A percentile compares a stretch with the other conserved stretches of the same genome.
Evolutionary conservation across 768 basidiomycete genomes (phyloP).

Genomic region (Coprinopsis strossmayeri): DNA sequence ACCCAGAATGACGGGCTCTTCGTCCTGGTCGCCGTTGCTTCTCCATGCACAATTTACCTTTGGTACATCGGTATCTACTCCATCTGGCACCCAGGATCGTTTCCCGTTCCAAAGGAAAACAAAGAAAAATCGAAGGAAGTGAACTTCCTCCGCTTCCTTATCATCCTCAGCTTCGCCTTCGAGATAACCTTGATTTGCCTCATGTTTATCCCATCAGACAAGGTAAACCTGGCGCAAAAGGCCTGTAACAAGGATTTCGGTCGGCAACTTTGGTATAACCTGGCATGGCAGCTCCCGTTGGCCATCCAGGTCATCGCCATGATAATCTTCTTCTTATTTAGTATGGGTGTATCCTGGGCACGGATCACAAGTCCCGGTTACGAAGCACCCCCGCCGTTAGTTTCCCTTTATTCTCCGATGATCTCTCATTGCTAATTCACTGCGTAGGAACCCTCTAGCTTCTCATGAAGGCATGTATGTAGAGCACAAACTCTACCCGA

Average conservation of each 20-base stretch:
- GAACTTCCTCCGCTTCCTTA: not conserved
- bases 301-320: constrained; percentile 1
- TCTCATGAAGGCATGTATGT: not conserved
- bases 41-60: constrained; percentile 14
- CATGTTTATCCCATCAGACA: not conserved
- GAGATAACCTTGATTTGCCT: not conserved
- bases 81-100: constrained; percentile 1
- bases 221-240: not conserved
- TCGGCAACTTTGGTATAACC: constrained; percentile 3
- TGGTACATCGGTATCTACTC: constrained; percentile 12
- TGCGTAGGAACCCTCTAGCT: not conserved
- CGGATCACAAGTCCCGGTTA: not conserved
- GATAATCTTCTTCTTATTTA: not conserved
- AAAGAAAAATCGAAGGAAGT: constrained; percentile 3
- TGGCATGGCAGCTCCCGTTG: constrained; percentile 5
- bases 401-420: not conserved
- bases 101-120: not conserved
- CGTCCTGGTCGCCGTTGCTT: constrained; percentile 13
- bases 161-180: not conserved
- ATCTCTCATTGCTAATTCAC: not conserved
- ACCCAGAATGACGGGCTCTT: constrained; percentile 16
- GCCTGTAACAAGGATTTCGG: constrained; percentile 5
- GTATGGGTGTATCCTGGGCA: not conserved
- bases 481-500: not conserved
- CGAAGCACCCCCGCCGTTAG: not conserved